These are phyloP conservation scores for Puccinia horiana DNA, from an alignment of 1,284 basidiomycete genomes.

Conservation along the genomic window DNA sequence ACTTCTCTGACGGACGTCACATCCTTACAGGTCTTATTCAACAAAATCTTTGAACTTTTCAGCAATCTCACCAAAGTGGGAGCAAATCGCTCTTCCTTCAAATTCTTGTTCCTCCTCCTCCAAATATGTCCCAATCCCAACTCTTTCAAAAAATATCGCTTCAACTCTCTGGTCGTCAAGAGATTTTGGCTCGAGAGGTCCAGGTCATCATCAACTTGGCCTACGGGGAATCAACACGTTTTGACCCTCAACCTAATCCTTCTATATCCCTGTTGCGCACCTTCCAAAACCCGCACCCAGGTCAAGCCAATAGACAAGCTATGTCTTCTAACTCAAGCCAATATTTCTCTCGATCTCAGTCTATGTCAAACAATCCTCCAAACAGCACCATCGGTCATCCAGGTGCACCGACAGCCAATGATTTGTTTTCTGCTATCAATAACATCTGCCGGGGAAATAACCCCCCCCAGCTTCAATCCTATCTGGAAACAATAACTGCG, in stretches of 20 bases:
- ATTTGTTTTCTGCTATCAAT: not conserved
- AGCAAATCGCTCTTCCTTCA: conserved; percentile 2
- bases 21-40: not conserved
- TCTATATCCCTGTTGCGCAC: not conserved
- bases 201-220: not conserved
- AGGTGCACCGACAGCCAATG: not conserved
- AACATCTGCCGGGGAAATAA: not conserved
- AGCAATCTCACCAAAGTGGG: not conserved
- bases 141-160: conserved; percentile 2
- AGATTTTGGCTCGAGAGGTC: not conserved
- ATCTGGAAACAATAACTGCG: not conserved
- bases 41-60: conserved; percentile 1
- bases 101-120: not conserved
- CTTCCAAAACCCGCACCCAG: not conserved
- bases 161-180: not conserved
- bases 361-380: no score
- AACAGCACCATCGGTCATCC: not conserved
- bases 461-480: not conserved
- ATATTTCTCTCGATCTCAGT: no score
- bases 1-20: not conserved
- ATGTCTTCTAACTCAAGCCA: not conserved
- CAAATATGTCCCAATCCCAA: not conserved
- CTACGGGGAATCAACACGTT: not conserved
- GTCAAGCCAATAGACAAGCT: not conserved
- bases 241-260: not conserved